These are phyloP conservation scores for Acorus calamus DNA, from an alignment of 106 monocot genomes.

Conservation along the genomic window DNA sequence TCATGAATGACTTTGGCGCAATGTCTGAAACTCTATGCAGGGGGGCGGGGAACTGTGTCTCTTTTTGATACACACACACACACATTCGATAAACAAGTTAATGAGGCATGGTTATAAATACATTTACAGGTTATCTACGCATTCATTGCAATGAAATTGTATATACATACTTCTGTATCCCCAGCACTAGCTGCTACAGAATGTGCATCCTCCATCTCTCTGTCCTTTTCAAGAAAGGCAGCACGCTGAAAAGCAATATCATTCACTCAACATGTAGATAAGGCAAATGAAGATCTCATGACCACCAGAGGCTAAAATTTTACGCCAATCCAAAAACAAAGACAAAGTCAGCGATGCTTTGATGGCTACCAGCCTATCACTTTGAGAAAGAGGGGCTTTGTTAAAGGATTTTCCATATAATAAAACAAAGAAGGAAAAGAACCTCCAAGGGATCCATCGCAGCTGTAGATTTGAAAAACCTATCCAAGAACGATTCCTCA, in stretches of 20 bases:
- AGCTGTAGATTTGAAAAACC: constrained; percentile 67
- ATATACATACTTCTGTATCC: constrained; percentile 56
- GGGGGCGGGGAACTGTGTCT: too few species aligned
- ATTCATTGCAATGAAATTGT: not conserved
- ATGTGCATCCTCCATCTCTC: constrained; percentile 95
- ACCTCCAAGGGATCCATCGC: constrained; percentile 86
- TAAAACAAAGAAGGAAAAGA: not conserved
- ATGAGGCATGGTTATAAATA: not conserved
- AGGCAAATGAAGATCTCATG: not conserved
- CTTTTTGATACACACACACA: too few species aligned
- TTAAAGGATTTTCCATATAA: not conserved
- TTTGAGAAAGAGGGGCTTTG: too few species aligned
- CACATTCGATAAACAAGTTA: not conserved
- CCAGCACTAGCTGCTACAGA: constrained; percentile 81
- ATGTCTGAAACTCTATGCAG: too few species aligned
- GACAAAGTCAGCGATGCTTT: too few species aligned
- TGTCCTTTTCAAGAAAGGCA: constrained; percentile 68
- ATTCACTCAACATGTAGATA: not conserved
- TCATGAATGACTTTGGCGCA: too few species aligned
- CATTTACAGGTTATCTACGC: not conserved
- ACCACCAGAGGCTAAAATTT: too few species aligned
- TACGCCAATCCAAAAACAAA: too few species aligned
- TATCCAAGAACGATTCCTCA: constrained; percentile 79
- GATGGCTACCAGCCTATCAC: too few species aligned
- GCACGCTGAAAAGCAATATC: constrained; percentile 58